Evolutionary conservation across 352 stramenopile genomes (phyloP), one percentile per base, ranked within the genome.

Genomic region (Phytophthora sp.): DNA sequence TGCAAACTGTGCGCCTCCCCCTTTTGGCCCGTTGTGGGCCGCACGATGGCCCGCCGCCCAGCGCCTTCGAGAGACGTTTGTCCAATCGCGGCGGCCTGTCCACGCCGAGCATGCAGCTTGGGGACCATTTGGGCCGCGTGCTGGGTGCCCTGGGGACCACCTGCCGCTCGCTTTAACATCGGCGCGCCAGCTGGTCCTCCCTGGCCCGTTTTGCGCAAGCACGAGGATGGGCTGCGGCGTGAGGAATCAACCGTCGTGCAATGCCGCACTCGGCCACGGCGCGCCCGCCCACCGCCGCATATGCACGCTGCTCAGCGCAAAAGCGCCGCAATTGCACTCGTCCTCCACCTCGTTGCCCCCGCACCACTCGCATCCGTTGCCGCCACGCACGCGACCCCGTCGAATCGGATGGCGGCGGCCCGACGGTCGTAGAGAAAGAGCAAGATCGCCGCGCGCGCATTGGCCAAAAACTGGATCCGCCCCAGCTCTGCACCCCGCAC

Each of bases 241-340:
- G 52, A 72, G 64, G 38, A 72, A 68, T 72, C 57, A 68, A 72
- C 34, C 38, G 39, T 48, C 57, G 39, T 67, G 63, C 57, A 64
- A 63, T 48, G 12, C 44, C 32, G n/a, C n/a, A n/a, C n/a, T n/a
- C n/a, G n/a, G n/a, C 13, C 32, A 38, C 34, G 32, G 17, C 35
- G 21, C n/a, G n/a, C n/a, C n/a, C n/a, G n/a, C n/a, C n/a, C n/a
- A n/a, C n/a, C n/a, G n/a, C n/a, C n/a, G n/a, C n/a, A n/a, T n/a
- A n/a, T n/a, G n/a, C n/a, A n/a, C n/a, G n/a, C n/a, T n/a, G n/a
- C n/a, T n/a, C n/a, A n/a, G n/a, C n/a, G n/a, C n/a, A 17, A 45
- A n/a, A 5, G 37, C 37, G 20, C 26, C 37, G 12, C 26, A 34
- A 11, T 32, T 11, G 11, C 11, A 11, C 28, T 11, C 28, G 28